Percentiles rank a stretch among this genome's conserved stretches.
phyloP scores from a whole-genome alignment of 2,329 filamentous ascomycete species.

The Calonectria ilicicola region DNA sequence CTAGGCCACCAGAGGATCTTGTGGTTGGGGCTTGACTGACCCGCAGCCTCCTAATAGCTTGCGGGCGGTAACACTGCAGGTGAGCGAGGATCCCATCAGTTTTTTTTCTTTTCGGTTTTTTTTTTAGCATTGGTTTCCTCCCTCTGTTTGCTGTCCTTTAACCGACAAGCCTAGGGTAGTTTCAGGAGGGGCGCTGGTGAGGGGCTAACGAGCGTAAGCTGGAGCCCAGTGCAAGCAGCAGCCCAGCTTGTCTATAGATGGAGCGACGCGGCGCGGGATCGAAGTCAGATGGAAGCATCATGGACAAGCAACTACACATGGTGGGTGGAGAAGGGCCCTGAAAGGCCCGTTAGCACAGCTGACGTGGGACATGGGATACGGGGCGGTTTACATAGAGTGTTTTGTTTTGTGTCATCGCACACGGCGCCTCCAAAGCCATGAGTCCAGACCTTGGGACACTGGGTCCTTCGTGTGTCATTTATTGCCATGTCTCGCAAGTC shows the following conservation, averaged over 20 bases:
- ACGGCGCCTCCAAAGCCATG: background rate
- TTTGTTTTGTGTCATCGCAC: background rate
- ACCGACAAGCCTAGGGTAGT: background rate
- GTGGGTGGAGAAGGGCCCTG: conserved; percentile 11
- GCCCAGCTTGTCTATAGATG: background rate
- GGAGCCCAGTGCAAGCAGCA: background rate
- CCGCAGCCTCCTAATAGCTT: background rate
- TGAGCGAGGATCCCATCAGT: background rate
- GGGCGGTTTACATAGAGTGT: background rate
- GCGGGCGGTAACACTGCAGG: background rate
- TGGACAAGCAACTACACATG: conserved; percentile 3
- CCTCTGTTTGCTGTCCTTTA: background rate
- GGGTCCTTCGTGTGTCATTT: background rate
- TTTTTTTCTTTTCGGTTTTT: background rate
- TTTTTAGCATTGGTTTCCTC: background rate
- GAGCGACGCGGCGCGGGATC: background rate
- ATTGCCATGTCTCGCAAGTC: background rate
- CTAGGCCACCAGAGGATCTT: background rate
- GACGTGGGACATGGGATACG: conserved; percentile 18
- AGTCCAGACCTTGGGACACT: background rate
- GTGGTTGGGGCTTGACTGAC: background rate
- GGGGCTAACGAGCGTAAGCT: background rate
- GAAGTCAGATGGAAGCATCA: conserved; percentile 25
- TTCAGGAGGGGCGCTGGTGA: background rate
- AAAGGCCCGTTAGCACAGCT: conserved; percentile 9